Evolutionary conservation across 352 stramenopile genomes (phyloP), one percentile per base, ranked within the genome.

Genomic region (Globisporangium rhizosaccharum): DNA sequence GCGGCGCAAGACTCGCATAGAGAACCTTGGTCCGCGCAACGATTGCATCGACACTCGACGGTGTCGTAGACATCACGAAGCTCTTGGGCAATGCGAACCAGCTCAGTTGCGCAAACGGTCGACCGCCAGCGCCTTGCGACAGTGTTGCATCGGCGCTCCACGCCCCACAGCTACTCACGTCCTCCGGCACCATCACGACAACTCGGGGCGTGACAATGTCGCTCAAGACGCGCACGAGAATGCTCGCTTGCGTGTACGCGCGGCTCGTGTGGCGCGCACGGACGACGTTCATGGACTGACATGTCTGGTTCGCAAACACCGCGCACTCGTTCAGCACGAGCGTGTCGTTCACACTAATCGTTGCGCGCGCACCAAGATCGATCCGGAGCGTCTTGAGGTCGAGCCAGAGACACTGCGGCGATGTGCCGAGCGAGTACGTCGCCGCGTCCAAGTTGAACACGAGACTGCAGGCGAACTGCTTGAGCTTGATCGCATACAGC

Each of bases 81-180:
- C 53, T 68, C 10, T 55, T 50, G 0, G 80, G 75, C 3, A 88
- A 50, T 0, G 59, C 63, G 12, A 82, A 75, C 82, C 79, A 92
- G 23, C 56, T 46, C 5, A 72, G 45, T 6, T 68, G 57, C 18
- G 53, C 52, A 36, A 78, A 92, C 7, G 71, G 59, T 2, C 82
- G 78, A 7, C 82, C 79, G 0, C 73, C 76, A 28, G 65, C 66
- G 15, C 82, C 82, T 36, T 66, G 77, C 0, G 82, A 90, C 3
- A 88, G 65, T 0, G 73, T 76, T 2, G 73, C 79, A 28, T 92
- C 82, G 2, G 67, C 57, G 0, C 50, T 57, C 73, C 80, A 88
- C 1, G 39, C n/a, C 0, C 82, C 82, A 51, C 82, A 92, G 17
- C 75, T 83, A 3, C 80, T 75, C 17, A 76, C 70, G n/a, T 79